Conservation (phyloP, 129 eudicot genomes). For the Artemisia annua region DNA sequence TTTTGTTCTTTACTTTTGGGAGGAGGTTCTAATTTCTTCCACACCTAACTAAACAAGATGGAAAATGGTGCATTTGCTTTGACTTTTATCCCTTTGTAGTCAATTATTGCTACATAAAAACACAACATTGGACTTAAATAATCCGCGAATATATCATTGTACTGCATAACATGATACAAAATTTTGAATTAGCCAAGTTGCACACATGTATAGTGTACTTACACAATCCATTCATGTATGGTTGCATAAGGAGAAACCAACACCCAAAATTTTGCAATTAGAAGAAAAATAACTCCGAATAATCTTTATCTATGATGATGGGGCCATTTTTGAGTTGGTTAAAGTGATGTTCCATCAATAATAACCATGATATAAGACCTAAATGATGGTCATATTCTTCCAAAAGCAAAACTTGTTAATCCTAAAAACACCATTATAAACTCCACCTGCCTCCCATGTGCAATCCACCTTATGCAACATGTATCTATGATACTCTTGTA, state of each 20-base stretch:
- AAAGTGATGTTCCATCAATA: conserved; percentile 32
- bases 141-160: too few relatives aligned
- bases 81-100: not conserved
- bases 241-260: not conserved
- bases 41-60: not conserved
- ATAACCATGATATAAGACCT: conserved; percentile 23
- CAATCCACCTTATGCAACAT: conserved; percentile 2
- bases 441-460: conserved; percentile 34
- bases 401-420: conserved; percentile 28
- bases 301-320: conserved; percentile 12
- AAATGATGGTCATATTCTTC: conserved; percentile 29
- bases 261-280: conserved; percentile 11
- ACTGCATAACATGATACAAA: too few relatives aligned
- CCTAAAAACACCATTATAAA: conserved; percentile 26
- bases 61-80: not conserved
- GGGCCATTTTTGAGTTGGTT: conserved; percentile 24
- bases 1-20: not conserved
- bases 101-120: not conserved
- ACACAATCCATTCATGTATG: not conserved
- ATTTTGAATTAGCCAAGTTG: not conserved
- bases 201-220: not conserved
- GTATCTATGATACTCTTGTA: not conserved
- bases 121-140: not conserved
- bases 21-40: too few relatives aligned
- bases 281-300: not conserved